These are phyloP conservation scores for Coleophoma crateriformis DNA, from an alignment of 2,329 filamentous ascomycete genomes.

Conservation along the genomic window DNA sequence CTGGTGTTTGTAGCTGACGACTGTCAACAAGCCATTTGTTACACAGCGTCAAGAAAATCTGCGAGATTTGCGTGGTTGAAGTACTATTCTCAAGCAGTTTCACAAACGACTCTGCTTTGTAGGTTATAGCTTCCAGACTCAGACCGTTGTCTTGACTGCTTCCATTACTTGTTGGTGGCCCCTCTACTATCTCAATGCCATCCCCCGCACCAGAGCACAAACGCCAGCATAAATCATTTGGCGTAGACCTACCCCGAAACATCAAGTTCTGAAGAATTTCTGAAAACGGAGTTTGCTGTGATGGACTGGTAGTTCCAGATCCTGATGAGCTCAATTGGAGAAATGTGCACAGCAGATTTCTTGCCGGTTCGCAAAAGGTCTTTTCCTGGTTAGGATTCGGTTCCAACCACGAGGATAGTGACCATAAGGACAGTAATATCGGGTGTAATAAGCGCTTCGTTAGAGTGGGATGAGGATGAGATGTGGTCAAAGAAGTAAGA, in stretches of 20 bases:
- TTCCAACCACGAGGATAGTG: conserved; percentile 46
- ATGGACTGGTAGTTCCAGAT: conserved; percentile 1
- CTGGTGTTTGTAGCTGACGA: neutral
- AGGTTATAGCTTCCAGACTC: conserved; percentile 18
- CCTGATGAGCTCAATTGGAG: conserved; percentile 45
- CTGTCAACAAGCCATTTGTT: conserved; percentile 46
- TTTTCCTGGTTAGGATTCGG: conserved; percentile 29
- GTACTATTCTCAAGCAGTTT: conserved; percentile 38
- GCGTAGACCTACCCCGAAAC: conserved; percentile 40
- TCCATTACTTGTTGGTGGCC: conserved; percentile 2
- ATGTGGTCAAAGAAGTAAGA: conserved; percentile 49
- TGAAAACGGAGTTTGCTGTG: neutral
- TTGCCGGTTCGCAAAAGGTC: conserved; percentile 38
- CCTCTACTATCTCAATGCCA: conserved; percentile 43
- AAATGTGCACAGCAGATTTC: conserved; percentile 48
- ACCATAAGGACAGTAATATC: conserved; percentile 58
- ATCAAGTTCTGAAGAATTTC: conserved; percentile 48
- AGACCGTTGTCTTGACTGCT: neutral
- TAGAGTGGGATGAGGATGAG: conserved; percentile 62
- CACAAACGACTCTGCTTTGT: conserved; percentile 41
- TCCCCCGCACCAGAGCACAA: conserved; percentile 41
- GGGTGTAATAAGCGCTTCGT: conserved; percentile 55
- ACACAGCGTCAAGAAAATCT: conserved; percentile 55
- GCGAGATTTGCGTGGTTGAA: conserved; percentile 41
- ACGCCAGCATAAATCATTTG: conserved; percentile 39